Evolutionary conservation across 2,329 filamentous ascomycete genomes (phyloP), one percentile per base, ranked within the genome.

Genomic region (Acrodontium crateriforme): DNA sequence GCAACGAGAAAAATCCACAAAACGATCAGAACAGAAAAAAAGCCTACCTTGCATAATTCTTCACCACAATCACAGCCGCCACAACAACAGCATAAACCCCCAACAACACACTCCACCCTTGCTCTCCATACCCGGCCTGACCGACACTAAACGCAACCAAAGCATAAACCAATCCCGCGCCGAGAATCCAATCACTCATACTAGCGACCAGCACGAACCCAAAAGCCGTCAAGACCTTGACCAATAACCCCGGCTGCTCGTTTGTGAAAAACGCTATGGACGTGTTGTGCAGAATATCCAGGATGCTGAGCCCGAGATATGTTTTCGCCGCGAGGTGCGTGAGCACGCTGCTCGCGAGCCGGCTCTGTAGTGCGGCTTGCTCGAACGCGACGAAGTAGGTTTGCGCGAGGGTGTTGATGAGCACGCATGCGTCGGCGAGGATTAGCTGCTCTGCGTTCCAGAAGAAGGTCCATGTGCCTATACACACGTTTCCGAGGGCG

Each of bases 401-500:
- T 42, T 74, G 69, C 1, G 60, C 51, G 17, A 67, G 35, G 10
- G 64, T 67, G 42, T 73, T 74, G 46, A 68, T 50, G 12, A 63
- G 46, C 22, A 73, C 69, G 39, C 72, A 72, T 17, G 67, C 37
- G 39, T 73, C 69, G 15, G 63, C 54, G 0, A 58, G 58, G 30
- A 62, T 58, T 4, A 74, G 56, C 13, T 60, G 44, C 3, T 59
- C 57, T 1, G 55, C 39, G 39, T 73, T 72, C 69, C 69, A 74
- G 53, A 71, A 71, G 39, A 73, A 59, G 67, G 73, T 71, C 68
- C 68, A 71, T 24, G 66, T 63, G 19, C 67, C 69, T 32, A 73
- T 72, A 42, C 69, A 71, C 2, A 71, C 31, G 41, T 73, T 73
- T 0, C 69, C 69, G 3, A 71, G 30, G 3, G 55, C 54, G 42